Conservation (phyloP, 495 filamentous ascomycete species). For the Entonaema liquescens region DNA sequence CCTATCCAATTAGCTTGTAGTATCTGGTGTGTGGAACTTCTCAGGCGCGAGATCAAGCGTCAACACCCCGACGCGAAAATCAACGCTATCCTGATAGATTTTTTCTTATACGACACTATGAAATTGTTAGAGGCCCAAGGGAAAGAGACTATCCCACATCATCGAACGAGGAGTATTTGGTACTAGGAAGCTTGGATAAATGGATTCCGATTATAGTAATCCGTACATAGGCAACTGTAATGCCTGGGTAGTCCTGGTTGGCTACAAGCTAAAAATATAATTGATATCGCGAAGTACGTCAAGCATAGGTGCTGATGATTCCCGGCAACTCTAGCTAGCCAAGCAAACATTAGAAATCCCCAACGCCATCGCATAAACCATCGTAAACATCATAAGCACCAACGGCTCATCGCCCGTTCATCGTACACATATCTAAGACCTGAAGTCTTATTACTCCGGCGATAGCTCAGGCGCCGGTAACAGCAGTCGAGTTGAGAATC, state of each 20-base stretch:
- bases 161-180: slow-evolving; percentile 95
- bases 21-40: slow-evolving; percentile 93
- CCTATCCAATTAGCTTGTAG: slow-evolving; percentile 64
- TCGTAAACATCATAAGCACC: slow-evolving; percentile 3
- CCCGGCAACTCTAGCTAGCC: slow-evolving; percentile 10
- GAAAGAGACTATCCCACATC: slow-evolving; percentile 78
- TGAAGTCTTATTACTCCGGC: neutral
- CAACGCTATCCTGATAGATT: slow-evolving; percentile 95
- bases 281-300: slow-evolving; percentile 7
- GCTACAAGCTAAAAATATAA: neutral
- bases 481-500: slow-evolving; percentile 65
- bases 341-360: slow-evolving; percentile 28
- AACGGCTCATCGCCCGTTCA: slow-evolving; percentile 9
- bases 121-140: slow-evolving; percentile 76
- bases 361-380: slow-evolving; percentile 43
- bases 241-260: slow-evolving; percentile 5
- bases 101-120: slow-evolving; percentile 93
- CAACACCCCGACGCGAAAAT: slow-evolving; percentile 73
- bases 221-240: slow-evolving; percentile 7
- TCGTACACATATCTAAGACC: slow-evolving; percentile 22
- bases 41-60: slow-evolving; percentile 80
- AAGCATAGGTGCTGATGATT: neutral
- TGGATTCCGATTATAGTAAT: slow-evolving; percentile 8
- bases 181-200: slow-evolving; percentile 64
- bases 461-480: slow-evolving; percentile 43